These are phyloP conservation scores for Solanum paucissectum DNA, from an alignment of 257 asterid species.

Conservation along the genomic window DNA sequence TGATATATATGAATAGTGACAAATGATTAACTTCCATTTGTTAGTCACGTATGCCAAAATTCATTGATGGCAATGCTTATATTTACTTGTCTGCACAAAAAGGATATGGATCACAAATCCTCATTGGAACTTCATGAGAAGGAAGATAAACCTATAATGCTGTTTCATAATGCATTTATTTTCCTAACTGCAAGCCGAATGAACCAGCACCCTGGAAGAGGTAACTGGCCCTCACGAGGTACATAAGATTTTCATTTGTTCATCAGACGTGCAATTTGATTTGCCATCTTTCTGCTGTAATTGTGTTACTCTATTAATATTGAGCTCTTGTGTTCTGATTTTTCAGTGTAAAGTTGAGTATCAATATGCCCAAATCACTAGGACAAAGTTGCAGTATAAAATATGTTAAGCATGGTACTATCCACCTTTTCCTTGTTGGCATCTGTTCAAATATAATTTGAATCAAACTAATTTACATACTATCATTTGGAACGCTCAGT, in stretches of 20 bases:
- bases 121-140: not conserved
- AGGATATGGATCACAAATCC: not conserved
- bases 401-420: not conserved
- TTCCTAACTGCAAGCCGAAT: not conserved
- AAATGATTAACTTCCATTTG: not conserved
- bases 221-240: not conserved
- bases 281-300: not conserved
- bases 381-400: not conserved
- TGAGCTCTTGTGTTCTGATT: not conserved
- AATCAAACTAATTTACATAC: not conserved
- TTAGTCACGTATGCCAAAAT: not conserved
- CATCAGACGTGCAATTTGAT: not conserved
- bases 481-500: not conserved
- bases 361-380: not conserved
- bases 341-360: not conserved
- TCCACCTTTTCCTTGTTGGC: not conserved
- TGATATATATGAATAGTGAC: conserved; percentile 7
- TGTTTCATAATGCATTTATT: not conserved
- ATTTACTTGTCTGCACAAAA: not conserved
- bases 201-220: not conserved
- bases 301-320: not conserved
- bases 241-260: not conserved
- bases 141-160: not conserved
- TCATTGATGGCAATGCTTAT: conserved; percentile 1
- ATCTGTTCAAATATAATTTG: not conserved